phyloP scores from a whole-genome alignment of 768 basidiomycete genomes.

The Lactifluus pinguis region DNA sequence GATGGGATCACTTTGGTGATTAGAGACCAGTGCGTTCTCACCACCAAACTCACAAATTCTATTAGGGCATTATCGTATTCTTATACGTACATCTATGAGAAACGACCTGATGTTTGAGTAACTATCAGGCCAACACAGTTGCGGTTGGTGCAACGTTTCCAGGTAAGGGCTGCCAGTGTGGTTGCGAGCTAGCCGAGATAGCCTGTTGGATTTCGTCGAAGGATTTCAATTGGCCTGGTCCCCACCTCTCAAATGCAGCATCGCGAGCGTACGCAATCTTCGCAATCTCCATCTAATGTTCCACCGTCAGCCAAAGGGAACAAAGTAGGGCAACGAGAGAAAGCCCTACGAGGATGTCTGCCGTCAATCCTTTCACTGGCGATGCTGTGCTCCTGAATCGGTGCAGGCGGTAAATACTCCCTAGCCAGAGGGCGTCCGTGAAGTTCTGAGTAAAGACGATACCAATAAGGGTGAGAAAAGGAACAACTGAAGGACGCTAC shows the following conservation, averaged over 20 bases:
- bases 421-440: slow-evolving; percentile 37
- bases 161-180: not conserved
- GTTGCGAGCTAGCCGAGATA: slow-evolving; percentile 3
- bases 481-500: too few relatives aligned
- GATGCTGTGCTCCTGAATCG: slow-evolving; percentile 72
- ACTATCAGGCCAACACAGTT: not conserved
- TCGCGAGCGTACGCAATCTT: slow-evolving; percentile 44
- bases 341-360: slow-evolving; percentile 67
- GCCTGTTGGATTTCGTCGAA: slow-evolving; percentile 21
- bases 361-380: slow-evolving; percentile 78
- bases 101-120: not conserved
- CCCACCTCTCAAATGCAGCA: slow-evolving; percentile 49
- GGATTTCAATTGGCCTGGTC: slow-evolving; percentile 37
- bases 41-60: not conserved
- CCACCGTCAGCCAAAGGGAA: not conserved
- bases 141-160: not conserved
- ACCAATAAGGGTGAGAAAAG: not conserved
- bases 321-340: not conserved
- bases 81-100: not conserved
- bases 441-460: slow-evolving; percentile 35
- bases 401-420: slow-evolving; percentile 66
- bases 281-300: slow-evolving; percentile 40
- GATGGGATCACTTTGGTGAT: not conserved
- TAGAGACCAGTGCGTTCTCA: not conserved
- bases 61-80: not conserved